Conservation (phyloP, 129 eudicot species). For the Calendula officinalis region DNA sequence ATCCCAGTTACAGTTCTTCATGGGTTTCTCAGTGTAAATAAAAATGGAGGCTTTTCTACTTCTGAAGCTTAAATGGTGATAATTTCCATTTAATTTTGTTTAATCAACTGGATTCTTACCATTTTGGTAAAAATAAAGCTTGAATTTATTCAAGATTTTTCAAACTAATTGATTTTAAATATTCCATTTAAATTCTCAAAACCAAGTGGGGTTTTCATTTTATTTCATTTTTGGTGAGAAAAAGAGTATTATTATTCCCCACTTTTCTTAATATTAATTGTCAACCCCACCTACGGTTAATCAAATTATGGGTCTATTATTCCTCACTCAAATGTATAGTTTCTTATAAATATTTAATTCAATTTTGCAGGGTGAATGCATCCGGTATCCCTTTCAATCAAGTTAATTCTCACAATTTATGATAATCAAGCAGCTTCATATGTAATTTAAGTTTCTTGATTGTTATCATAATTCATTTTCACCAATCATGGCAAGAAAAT, state of each 20-base stretch:
- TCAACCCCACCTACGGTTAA: constrained; percentile 18
- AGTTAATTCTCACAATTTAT: constrained; percentile 11
- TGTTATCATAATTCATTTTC: constrained; percentile 19
- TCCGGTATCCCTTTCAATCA: constrained; percentile 5
- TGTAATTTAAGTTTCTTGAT: constrained; percentile 26
- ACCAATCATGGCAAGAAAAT: constrained; percentile 31
- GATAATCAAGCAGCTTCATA: constrained; percentile 23
- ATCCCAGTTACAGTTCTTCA: not conserved
- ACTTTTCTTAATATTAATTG: constrained; percentile 10
- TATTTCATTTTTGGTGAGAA: not conserved
- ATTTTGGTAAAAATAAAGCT: too few relatives aligned
- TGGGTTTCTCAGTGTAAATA: too few relatives aligned
- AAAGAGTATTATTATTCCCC: constrained; percentile 16
- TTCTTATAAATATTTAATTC: not conserved
- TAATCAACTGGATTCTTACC: too few relatives aligned
- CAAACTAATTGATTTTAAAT: not conserved
- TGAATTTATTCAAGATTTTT: not conserved
- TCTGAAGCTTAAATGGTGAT: too few relatives aligned
- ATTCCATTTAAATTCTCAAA: constrained; percentile 15
- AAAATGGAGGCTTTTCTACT: too few relatives aligned
- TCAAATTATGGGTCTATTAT: constrained; percentile 7
- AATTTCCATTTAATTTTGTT: too few relatives aligned
- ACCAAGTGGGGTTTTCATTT: constrained; percentile 8
- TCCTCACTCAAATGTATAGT: not conserved
- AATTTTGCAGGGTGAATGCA: constrained; percentile 32